Conservation (phyloP, 1,284 basidiomycete species). For the Ceraceosorus guamensis region DNA sequence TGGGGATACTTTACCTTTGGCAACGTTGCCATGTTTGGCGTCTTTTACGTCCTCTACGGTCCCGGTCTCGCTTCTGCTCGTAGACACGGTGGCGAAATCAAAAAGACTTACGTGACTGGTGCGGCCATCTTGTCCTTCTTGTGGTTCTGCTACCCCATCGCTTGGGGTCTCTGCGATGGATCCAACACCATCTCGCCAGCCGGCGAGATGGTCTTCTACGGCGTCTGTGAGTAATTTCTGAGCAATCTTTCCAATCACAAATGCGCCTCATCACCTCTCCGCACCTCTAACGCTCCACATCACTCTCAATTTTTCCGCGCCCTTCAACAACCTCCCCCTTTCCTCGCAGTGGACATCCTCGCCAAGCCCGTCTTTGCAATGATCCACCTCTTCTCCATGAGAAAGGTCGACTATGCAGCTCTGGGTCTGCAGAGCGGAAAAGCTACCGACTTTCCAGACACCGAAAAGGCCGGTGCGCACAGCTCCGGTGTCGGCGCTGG, state of each 20-base stretch:
- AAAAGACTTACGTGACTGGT: constrained; percentile 50
- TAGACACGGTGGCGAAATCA: constrained; percentile 49
- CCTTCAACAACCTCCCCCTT: no score
- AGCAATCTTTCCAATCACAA: no score
- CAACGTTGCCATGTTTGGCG: constrained; percentile 51
- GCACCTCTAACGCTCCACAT: no score
- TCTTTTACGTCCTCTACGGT: constrained; percentile 45
- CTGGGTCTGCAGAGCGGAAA: constrained; percentile 32
- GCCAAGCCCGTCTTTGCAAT: constrained; percentile 50
- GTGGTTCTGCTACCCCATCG: constrained; percentile 43
- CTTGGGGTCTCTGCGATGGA: constrained; percentile 55
- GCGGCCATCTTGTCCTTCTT: constrained; percentile 40
- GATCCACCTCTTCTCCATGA: constrained; percentile 33
- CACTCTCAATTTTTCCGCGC: no score
- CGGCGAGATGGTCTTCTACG: constrained; percentile 56
- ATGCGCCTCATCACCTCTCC: no score
- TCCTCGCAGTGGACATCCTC: constrained; percentile 59
- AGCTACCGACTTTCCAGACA: constrained; percentile 26
- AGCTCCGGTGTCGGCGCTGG: neutral
- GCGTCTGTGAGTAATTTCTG: no score
- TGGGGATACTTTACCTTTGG: constrained; percentile 53
- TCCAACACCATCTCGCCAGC: constrained; percentile 53
- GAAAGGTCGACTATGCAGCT: constrained; percentile 28
- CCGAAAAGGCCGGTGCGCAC: neutral
- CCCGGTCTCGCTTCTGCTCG: constrained; percentile 49